A percentile compares a stretch with the other conserved stretches of the same genome.
Conservation (phyloP, 331 rosid species). For the Spiraea crenata region DNA sequence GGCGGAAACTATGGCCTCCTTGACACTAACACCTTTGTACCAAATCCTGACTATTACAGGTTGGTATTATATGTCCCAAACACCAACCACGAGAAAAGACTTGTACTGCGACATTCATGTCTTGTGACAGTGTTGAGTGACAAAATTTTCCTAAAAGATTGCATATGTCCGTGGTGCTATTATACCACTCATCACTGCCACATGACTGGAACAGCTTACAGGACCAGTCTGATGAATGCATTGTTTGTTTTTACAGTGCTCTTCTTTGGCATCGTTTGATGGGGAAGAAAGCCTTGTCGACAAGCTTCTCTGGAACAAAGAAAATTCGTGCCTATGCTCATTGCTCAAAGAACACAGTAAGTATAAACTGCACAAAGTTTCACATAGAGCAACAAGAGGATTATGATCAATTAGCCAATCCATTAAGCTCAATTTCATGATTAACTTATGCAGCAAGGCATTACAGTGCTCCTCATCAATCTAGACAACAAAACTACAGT, state of each 20-base stretch:
- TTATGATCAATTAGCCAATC: neutral
- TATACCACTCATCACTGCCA: too few species aligned
- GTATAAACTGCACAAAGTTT: neutral
- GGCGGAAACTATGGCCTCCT: constrained; percentile 51
- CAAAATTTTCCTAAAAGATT: too few species aligned
- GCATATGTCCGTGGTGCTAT: too few species aligned
- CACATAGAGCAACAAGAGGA: neutral
- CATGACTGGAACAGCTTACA: too few species aligned
- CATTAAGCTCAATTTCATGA: neutral
- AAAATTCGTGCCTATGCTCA: constrained; percentile 27
- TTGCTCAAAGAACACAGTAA: constrained; percentile 23
- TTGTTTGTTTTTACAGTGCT: constrained; percentile 17
- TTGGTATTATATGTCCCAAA: neutral
- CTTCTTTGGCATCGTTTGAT: constrained; percentile 34
- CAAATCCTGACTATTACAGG: constrained; percentile 53
- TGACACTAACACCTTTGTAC: constrained; percentile 32
- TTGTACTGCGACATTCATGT: too few species aligned
- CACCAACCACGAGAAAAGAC: neutral
- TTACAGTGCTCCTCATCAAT: constrained; percentile 27
- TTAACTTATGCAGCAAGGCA: constrained; percentile 23
- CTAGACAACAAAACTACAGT: constrained; percentile 22
- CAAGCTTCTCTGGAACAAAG: constrained; percentile 21
- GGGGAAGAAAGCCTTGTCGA: constrained; percentile 26
- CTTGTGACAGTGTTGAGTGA: too few species aligned
- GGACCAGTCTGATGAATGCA: neutral